Percentiles rank a stretch among this genome's conserved stretches.
Evolutionary conservation across 2,329 filamentous ascomycete species (phyloP).

Genomic region (Fusarium illudens): DNA sequence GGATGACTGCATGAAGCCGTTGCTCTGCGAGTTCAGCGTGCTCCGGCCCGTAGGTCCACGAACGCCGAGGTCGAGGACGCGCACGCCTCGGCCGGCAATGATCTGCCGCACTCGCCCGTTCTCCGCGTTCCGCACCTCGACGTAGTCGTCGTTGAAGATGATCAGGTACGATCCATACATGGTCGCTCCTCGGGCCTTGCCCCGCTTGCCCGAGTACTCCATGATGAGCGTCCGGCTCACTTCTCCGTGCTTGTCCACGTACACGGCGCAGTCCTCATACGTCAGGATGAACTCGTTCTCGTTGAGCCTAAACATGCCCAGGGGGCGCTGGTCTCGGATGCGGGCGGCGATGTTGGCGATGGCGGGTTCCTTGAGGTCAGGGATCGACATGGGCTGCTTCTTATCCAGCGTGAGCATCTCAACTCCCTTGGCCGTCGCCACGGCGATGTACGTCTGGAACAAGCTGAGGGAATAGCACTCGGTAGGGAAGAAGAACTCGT

Average conservation of each 20-base stretch:
- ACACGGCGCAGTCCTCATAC: constrained; percentile 96
- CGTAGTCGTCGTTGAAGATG: constrained; percentile 94
- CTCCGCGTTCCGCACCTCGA: constrained; percentile 96
- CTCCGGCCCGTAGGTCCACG: constrained; percentile 66
- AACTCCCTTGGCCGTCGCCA: constrained; percentile 90
- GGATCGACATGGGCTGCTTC: constrained; percentile 93
- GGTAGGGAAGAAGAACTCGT: constrained; percentile 97
- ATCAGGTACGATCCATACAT: constrained; percentile 92
- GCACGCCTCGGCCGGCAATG: constrained; percentile 89
- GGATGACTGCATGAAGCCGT: constrained; percentile 47
- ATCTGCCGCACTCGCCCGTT: constrained; percentile 94
- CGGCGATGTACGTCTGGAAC: constrained; percentile 92
- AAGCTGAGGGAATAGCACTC: constrained; percentile 96
- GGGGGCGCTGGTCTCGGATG: constrained; percentile 81
- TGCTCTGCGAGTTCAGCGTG: constrained; percentile 46
- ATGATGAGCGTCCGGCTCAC: constrained; percentile 94
- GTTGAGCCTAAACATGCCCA: constrained; percentile 96
- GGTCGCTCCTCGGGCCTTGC: constrained; percentile 81
- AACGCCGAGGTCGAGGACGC: constrained; percentile 86
- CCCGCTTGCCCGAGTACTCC: constrained; percentile 94
- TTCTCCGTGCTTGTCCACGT: constrained; percentile 97
- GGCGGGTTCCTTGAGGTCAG: constrained; percentile 80
- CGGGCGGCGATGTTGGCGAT: constrained; percentile 87
- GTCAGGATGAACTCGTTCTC: constrained; percentile 92
- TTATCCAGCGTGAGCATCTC: constrained; percentile 97